These are phyloP conservation scores for Cladophialophora psammophila DNA, from an alignment of 2,329 filamentous ascomycete genomes.

Conservation along the genomic window DNA sequence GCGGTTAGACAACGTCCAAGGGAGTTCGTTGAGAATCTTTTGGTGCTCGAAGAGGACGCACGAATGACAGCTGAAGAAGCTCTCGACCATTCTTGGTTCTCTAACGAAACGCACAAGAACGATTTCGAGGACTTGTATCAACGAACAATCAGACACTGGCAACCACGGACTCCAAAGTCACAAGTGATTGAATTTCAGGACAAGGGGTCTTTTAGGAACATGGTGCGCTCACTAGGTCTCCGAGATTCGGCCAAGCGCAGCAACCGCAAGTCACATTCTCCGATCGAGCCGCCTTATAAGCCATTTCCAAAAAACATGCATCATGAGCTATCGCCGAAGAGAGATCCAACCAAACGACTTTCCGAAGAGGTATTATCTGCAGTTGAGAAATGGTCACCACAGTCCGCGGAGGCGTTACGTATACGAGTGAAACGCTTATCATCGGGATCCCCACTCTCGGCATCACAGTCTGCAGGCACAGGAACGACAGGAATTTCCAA, in stretches of 20 bases:
- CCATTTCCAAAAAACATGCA: slow-evolving; percentile 41
- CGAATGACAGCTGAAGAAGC: slow-evolving; percentile 64
- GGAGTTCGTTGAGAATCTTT: slow-evolving; percentile 61
- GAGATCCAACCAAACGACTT: slow-evolving; percentile 17
- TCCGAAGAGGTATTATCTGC: slow-evolving; percentile 29
- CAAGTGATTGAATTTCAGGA: slow-evolving; percentile 35
- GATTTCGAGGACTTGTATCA: slow-evolving; percentile 60
- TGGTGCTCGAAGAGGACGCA: slow-evolving; percentile 57
- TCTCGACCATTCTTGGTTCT: slow-evolving; percentile 64
- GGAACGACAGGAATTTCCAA: not conserved
- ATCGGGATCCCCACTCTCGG: not conserved
- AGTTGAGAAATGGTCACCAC: slow-evolving; percentile 26
- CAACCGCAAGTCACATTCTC: slow-evolving; percentile 12
- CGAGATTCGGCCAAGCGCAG: slow-evolving; percentile 25
- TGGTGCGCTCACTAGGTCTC: slow-evolving; percentile 19
- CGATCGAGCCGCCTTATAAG: slow-evolving; percentile 42
- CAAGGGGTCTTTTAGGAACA: slow-evolving; percentile 20
- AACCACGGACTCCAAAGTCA: slow-evolving; percentile 46
- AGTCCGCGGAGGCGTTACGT: slow-evolving; percentile 3
- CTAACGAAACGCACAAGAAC: slow-evolving; percentile 55
- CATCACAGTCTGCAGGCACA: not conserved
- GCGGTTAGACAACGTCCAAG: slow-evolving; percentile 54
- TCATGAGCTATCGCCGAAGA: slow-evolving; percentile 28
- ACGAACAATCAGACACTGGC: slow-evolving; percentile 59
- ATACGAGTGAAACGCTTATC: slow-evolving; percentile 3